Percentiles rank a stretch among this genome's conserved stretches.
Evolutionary conservation across 352 stramenopile genomes (phyloP).

Genomic region (Globisporangium recalcitrans): DNA sequence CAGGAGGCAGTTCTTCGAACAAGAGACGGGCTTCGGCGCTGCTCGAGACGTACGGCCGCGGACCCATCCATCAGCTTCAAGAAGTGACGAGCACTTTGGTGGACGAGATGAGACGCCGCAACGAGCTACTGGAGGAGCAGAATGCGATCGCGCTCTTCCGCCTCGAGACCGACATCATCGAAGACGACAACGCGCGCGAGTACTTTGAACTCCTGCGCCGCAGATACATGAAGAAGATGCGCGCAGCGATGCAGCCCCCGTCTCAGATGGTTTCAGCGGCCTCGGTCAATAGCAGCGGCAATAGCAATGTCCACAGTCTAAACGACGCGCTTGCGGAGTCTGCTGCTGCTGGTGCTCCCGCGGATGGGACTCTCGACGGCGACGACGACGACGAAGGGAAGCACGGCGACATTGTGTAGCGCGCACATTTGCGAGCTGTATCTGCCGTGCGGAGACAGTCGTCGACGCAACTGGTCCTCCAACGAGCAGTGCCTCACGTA

Average conservation of each 20-base stretch:
- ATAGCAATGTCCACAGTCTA: not conserved
- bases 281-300: not conserved
- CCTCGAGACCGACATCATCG: slow-evolving; percentile 39
- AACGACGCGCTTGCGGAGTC: not conserved
- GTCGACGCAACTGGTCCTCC: slow-evolving; percentile 54
- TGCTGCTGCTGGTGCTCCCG: not conserved
- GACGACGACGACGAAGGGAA: not conserved
- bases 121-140: slow-evolving; percentile 67
- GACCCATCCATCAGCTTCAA: slow-evolving; percentile 22
- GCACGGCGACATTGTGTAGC: slow-evolving; percentile 4
- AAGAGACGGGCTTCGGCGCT: slow-evolving; percentile 12
- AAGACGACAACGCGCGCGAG: slow-evolving; percentile 44
- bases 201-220: slow-evolving; percentile 45
- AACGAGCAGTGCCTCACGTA: slow-evolving; percentile 60
- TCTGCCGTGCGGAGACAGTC: slow-evolving; percentile 56
- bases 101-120: slow-evolving; percentile 52
- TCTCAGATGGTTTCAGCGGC: not conserved
- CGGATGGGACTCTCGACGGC: not conserved
- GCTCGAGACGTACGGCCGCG: slow-evolving; percentile 7
- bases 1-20: not conserved
- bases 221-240: slow-evolving; percentile 51
- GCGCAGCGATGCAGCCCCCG: slow-evolving; percentile 17
- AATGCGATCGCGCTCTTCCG: slow-evolving; percentile 66
- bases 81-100: slow-evolving; percentile 32
- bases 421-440: slow-evolving; percentile 78